Conservation (phyloP, 2,329 filamentous ascomycete genomes). For the Alternaria tenuissima region DNA sequence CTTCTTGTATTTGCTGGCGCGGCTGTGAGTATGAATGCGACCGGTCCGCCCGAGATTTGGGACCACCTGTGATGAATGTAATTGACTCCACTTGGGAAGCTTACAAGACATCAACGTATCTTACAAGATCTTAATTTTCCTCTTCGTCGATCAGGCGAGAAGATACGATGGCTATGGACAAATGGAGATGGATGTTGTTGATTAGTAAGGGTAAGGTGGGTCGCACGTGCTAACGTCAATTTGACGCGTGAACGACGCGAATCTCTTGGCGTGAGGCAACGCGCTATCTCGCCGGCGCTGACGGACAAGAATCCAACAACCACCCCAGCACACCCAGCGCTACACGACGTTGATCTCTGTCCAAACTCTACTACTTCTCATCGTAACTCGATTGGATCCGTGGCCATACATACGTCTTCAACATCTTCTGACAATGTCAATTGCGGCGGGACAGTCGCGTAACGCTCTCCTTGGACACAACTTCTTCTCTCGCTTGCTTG, state of each 20-base stretch:
- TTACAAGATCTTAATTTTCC: not conserved
- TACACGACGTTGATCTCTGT: conserved; percentile 20
- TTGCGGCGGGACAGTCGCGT: conserved; percentile 34
- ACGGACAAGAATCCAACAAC: conserved; percentile 15
- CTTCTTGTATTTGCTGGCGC: not conserved
- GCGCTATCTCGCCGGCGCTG: conserved; percentile 19
- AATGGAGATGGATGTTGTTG: not conserved
- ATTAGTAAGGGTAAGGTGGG: conserved; percentile 16
- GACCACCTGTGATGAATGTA: not conserved
- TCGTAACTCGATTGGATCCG: conserved; percentile 24
- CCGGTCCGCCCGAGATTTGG: not conserved
- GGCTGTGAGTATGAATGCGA: not conserved
- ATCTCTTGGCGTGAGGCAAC: conserved; percentile 14
- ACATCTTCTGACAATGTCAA: conserved; percentile 41
- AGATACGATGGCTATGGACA: not conserved
- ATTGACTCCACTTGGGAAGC: not conserved
- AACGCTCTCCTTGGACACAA: conserved; percentile 29
- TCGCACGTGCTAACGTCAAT: conserved; percentile 10
- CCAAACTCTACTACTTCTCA: conserved; percentile 9
- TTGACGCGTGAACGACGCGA: conserved; percentile 17
- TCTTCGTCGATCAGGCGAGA: not conserved
- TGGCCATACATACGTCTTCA: conserved; percentile 10
- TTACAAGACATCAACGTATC: not conserved
- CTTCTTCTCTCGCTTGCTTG: conserved; percentile 46
- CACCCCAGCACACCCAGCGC: conserved; percentile 23